These are phyloP conservation scores for Trichophyton simii DNA, from an alignment of 2,329 filamentous ascomycete genomes.

Conservation along the genomic window DNA sequence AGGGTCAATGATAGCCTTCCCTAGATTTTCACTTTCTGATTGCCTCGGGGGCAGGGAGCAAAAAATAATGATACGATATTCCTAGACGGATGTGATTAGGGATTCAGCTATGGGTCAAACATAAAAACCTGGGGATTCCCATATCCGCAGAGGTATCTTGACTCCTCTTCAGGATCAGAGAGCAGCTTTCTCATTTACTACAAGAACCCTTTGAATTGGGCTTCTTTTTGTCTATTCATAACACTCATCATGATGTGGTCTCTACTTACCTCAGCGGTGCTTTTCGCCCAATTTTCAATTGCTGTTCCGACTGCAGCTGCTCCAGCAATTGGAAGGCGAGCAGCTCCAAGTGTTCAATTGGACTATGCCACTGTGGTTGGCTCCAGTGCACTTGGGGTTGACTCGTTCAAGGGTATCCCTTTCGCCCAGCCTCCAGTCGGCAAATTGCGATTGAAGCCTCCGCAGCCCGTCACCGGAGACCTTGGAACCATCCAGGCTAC, in stretches of 20 bases:
- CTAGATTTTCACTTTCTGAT: not conserved
- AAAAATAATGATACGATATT: no score
- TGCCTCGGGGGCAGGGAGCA: not conserved
- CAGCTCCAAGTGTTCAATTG: slow-evolving; percentile 11
- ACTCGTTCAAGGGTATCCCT: slow-evolving; percentile 62
- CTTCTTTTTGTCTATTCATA: not conserved
- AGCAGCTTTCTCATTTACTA: not conserved
- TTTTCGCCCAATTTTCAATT: not conserved
- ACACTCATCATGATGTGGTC: not conserved
- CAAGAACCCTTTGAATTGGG: not conserved
- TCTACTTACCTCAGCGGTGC: not conserved
- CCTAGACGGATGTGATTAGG: not conserved
- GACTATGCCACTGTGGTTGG: slow-evolving; percentile 43
- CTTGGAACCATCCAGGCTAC: slow-evolving; percentile 53
- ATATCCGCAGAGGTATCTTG: not conserved
- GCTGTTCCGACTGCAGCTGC: not conserved
- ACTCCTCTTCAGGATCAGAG: not conserved
- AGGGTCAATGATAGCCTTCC: not conserved
- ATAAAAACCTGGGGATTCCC: not conserved
- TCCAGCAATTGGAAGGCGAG: not conserved
- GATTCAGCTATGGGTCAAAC: not conserved
- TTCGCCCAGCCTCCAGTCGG: slow-evolving; percentile 60
- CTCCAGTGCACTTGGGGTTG: slow-evolving; percentile 36
- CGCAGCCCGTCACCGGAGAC: slow-evolving; percentile 44
- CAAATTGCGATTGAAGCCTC: slow-evolving; percentile 54